These are phyloP conservation scores for Malus asiatica DNA, from an alignment of 306 rosid genomes.

Conservation along the genomic window DNA sequence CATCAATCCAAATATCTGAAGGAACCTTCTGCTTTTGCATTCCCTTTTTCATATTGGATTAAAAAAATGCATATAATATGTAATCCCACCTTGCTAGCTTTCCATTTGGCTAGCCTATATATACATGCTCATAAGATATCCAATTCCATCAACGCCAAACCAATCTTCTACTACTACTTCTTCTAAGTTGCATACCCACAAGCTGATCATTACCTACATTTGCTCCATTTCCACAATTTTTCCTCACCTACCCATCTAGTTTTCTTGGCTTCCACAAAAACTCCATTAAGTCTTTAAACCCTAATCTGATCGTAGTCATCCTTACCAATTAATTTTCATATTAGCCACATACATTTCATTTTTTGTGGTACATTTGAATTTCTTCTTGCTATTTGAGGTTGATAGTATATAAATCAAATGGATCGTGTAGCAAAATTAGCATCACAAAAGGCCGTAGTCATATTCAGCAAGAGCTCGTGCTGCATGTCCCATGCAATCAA, in stretches of 20 bases:
- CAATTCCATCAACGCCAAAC: slow-evolving; percentile 23
- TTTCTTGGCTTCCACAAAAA: slow-evolving; percentile 1
- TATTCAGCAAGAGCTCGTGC: slow-evolving; percentile 95
- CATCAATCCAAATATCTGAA: slow-evolving; percentile 25
- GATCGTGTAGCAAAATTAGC: slow-evolving; percentile 66
- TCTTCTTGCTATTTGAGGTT: background rate
- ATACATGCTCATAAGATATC: slow-evolving; percentile 14
- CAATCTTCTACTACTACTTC: background rate
- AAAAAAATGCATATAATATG: background rate
- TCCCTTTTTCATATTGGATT: slow-evolving; percentile 1
- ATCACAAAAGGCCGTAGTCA: slow-evolving; percentile 89
- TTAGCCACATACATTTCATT: background rate
- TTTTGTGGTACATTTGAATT: background rate
- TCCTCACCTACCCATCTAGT: background rate
- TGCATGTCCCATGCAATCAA: slow-evolving; percentile 96
- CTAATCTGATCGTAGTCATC: background rate
- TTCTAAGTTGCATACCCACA: background rate
- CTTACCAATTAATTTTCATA: background rate
- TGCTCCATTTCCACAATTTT: background rate
- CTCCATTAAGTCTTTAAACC: background rate
- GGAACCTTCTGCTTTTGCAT: slow-evolving; percentile 32
- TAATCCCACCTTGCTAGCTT: background rate
- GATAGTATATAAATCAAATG: slow-evolving; percentile 21
- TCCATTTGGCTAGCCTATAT: slow-evolving; percentile 10
- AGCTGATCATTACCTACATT: background rate